Evolutionary conservation across 306 rosid species (phyloP).

Genomic region (Vicia villosa): DNA sequence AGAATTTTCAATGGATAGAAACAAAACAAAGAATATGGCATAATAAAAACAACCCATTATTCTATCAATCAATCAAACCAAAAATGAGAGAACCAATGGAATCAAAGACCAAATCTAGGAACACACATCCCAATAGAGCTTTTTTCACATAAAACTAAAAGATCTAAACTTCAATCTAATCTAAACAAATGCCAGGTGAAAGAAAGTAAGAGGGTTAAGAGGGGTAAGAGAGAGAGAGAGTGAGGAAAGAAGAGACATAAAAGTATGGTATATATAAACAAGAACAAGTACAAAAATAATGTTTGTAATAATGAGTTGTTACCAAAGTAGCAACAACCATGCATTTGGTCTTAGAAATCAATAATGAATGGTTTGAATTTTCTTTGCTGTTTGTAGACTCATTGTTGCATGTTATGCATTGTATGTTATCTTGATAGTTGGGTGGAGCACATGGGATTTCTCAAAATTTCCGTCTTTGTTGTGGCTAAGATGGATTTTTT

Average conservation of each 20-base stretch:
- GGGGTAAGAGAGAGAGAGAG: neutral
- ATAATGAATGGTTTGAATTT: conserved; percentile 38
- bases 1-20: conserved; percentile 53
- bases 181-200: neutral
- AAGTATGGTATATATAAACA: conserved; percentile 29
- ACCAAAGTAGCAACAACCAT: conserved; percentile 33
- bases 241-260: conserved; percentile 13
- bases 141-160: conserved; percentile 1
- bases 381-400: neutral
- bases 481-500: neutral
- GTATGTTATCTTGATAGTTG: neutral
- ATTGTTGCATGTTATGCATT: neutral
- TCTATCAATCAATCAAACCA: too few relatives aligned
- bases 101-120: conserved; percentile 25
- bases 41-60: conserved; percentile 49
- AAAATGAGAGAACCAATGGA: neutral
- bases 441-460: conserved; percentile 50
- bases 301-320: conserved; percentile 39
- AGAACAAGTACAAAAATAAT: conserved; percentile 28
- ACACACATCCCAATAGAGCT: conserved; percentile 38
- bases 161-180: conserved; percentile 34
- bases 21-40: conserved; percentile 40
- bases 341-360: conserved; percentile 32
- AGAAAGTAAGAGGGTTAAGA: neutral
- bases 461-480: conserved; percentile 25